Percentiles rank a stretch among this genome's conserved stretches.
These are phyloP conservation scores for Suillus brevipes DNA, from an alignment of 768 basidiomycete genomes.

Conservation along the genomic window DNA sequence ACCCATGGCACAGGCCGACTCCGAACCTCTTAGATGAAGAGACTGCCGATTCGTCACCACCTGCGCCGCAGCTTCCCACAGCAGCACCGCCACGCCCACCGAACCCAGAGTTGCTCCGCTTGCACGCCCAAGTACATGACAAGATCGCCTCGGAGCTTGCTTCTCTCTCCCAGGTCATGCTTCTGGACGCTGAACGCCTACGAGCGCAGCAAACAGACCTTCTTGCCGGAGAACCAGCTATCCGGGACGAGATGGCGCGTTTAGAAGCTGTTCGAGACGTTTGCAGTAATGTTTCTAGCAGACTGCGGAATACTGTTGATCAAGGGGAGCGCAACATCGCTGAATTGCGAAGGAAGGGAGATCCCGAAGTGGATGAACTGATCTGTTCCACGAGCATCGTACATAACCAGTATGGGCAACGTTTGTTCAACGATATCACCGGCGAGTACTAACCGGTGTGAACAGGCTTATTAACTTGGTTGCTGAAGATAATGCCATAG, in stretches of 20 bases:
- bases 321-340: slow-evolving; percentile 72
- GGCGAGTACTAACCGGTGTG: slow-evolving; percentile 19
- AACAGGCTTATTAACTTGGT: slow-evolving; percentile 88
- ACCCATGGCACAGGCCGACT: slow-evolving; percentile 24
- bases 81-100: slow-evolving; percentile 77
- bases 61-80: slow-evolving; percentile 27
- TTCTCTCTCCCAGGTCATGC: slow-evolving; percentile 64
- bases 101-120: slow-evolving; percentile 83
- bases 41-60: slow-evolving; percentile 17
- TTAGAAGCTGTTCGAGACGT: slow-evolving; percentile 92
- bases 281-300: slow-evolving; percentile 73
- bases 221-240: slow-evolving; percentile 86
- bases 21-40: slow-evolving; percentile 73
- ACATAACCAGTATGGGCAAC: slow-evolving; percentile 77
- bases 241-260: slow-evolving; percentile 94
- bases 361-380: slow-evolving; percentile 94
- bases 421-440: not conserved
- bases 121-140: slow-evolving; percentile 76
- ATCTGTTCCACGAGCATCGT: slow-evolving; percentile 96
- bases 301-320: slow-evolving; percentile 61
- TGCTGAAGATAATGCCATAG: slow-evolving; percentile 99
- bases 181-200: slow-evolving; percentile 70
- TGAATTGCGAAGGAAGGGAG: slow-evolving; percentile 80
- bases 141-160: slow-evolving; percentile 72
- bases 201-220: slow-evolving; percentile 84